Percentiles rank a stretch among this genome's conserved stretches.
phyloP scores from a whole-genome alignment of 305 asterid genomes.

The Stenogyne calaminthoides region DNA sequence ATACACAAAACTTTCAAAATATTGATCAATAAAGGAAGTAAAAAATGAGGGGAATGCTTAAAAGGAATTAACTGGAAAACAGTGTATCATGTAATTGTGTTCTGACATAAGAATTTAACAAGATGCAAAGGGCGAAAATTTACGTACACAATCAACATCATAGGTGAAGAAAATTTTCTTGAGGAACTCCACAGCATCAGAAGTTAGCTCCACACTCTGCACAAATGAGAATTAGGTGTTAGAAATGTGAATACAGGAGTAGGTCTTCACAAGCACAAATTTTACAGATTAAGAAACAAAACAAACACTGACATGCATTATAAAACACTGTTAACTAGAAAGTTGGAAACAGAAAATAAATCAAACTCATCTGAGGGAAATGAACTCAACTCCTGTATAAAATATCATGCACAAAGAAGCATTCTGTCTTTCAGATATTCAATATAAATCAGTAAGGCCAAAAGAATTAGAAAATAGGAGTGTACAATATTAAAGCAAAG shows the following conservation, averaged over 20 bases:
- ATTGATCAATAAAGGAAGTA: conserved; percentile 3
- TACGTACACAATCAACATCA: conserved; percentile 82
- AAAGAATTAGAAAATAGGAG: not conserved
- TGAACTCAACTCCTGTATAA: not conserved
- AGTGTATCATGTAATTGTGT: not conserved
- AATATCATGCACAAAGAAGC: conserved; percentile 8
- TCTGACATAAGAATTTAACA: conserved; percentile 14
- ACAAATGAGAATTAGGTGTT: conserved; percentile 38
- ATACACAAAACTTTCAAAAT: conserved; percentile 11
- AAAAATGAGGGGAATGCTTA: conserved; percentile 13
- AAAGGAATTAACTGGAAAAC: conserved; percentile 13
- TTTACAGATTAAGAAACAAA: not conserved
- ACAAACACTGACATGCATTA: not conserved
- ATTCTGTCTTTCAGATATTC: not conserved
- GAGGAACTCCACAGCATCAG: conserved; percentile 89
- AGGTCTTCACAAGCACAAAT: conserved; percentile 20
- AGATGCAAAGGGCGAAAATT: conserved; percentile 24
- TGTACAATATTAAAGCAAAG: not conserved
- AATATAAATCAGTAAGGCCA: not conserved
- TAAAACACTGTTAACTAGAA: not conserved
- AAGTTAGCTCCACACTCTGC: conserved; percentile 93
- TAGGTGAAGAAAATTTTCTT: conserved; percentile 64
- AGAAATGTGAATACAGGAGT: conserved; percentile 23
- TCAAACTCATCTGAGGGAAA: conserved; percentile 23
- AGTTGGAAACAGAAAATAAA: conserved; percentile 3